Conservation (phyloP, 2,329 filamentous ascomycete genomes). For the Ceratocystis huliohia region DNA sequence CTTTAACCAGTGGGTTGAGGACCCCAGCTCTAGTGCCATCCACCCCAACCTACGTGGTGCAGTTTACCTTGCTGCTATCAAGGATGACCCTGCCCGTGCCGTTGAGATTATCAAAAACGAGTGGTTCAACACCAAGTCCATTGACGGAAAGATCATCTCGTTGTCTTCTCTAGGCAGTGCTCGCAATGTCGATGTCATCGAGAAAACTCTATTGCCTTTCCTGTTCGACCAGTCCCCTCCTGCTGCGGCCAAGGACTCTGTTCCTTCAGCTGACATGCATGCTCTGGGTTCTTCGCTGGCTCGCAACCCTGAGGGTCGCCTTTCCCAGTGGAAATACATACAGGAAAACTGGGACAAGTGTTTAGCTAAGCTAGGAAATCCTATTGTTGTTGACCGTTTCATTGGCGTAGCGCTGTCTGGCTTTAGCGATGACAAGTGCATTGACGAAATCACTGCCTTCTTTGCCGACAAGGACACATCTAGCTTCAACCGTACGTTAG, state of each 20-base stretch:
- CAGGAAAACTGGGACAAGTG: conserved; percentile 71
- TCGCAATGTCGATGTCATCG: conserved; percentile 54
- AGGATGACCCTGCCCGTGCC: conserved; percentile 51
- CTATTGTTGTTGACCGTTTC: conserved; percentile 81
- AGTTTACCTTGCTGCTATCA: conserved; percentile 68
- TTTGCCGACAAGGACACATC: conserved; percentile 77
- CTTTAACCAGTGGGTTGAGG: conserved; percentile 66
- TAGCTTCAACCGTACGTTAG: conserved; percentile 74
- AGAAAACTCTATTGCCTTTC: conserved; percentile 56
- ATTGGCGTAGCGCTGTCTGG: conserved; percentile 64
- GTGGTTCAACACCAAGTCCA: conserved; percentile 66
- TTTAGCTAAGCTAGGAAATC: conserved; percentile 61
- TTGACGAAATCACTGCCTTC: conserved; percentile 69
- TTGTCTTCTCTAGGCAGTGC: conserved; percentile 64
- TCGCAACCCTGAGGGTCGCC: conserved; percentile 59
- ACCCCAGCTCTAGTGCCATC: conserved; percentile 55
- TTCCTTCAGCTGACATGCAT: conserved; percentile 79
- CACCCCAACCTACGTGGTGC: conserved; percentile 70
- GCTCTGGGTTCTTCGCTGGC: conserved; percentile 62
- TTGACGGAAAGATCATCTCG: conserved; percentile 83
- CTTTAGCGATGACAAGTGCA: conserved; percentile 57
- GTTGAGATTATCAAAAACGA: conserved; percentile 72
- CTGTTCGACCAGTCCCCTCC: conserved; percentile 56
- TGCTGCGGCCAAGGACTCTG: conserved; percentile 41
- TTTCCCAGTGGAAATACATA: conserved; percentile 71